phyloP scores from a whole-genome alignment of 129 eudicot species.

The Flaveria trinervia region DNA sequence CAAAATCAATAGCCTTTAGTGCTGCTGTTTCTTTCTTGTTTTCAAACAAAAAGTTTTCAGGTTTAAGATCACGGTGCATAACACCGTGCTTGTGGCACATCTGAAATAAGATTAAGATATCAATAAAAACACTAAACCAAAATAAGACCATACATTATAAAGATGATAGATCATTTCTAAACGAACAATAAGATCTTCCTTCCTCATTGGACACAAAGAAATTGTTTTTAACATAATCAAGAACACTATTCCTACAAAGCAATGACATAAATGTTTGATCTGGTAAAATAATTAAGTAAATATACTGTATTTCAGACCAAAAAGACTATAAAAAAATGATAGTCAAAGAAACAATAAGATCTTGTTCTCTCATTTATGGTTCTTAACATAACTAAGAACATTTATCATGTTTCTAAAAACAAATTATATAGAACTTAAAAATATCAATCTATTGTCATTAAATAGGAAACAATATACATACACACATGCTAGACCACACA shows the following conservation, averaged over 20 bases:
- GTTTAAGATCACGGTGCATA: constrained; percentile 94
- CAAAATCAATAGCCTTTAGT: constrained; percentile 86
- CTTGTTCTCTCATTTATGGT: not conserved
- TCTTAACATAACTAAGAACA: not conserved
- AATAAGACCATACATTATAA: constrained; percentile 8
- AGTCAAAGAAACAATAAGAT: constrained; percentile 1
- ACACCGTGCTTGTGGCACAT: constrained; percentile 92
- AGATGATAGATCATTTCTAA: not conserved
- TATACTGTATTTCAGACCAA: not conserved
- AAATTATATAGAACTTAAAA: not conserved
- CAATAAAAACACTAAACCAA: not conserved
- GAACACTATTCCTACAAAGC: constrained; percentile 5
- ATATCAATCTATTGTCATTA: not conserved
- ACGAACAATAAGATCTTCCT: not conserved
- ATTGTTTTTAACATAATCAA: constrained; percentile 8
- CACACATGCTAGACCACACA: not conserved
- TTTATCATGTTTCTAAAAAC: not conserved
- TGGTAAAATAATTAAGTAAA: not conserved
- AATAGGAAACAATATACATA: not conserved
- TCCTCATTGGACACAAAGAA: not conserved
- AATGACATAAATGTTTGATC: not conserved
- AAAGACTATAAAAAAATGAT: not conserved
- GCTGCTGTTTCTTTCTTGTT: constrained; percentile 85
- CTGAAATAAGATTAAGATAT: constrained; percentile 35
- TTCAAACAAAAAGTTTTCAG: constrained; percentile 86